These are phyloP conservation scores for Trichoderma asperellum DNA, from an alignment of 2,329 filamentous ascomycete species.

Conservation along the genomic window DNA sequence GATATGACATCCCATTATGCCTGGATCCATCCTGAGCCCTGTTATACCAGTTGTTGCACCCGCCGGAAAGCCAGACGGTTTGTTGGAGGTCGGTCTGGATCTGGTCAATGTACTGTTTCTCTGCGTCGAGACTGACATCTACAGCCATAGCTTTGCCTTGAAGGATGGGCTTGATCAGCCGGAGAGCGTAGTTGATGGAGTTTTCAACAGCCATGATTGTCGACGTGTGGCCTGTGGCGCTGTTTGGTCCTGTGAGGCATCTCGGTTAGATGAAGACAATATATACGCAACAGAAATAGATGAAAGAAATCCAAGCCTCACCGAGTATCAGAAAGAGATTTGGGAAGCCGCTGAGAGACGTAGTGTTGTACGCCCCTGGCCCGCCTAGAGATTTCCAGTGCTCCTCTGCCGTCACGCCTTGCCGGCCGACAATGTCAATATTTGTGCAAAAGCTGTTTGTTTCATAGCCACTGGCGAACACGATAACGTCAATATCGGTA, in stretches of 20 bases:
- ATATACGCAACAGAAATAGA: not conserved
- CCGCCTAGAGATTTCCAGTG: slow-evolving; percentile 64
- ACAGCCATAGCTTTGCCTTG: slow-evolving; percentile 39
- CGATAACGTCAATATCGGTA: slow-evolving; percentile 60
- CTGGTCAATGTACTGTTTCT: slow-evolving; percentile 39
- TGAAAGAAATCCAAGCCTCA: slow-evolving; percentile 29
- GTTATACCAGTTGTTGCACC: slow-evolving; percentile 47
- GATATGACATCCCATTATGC: slow-evolving; percentile 45
- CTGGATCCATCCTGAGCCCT: slow-evolving; percentile 33
- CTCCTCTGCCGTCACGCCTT: slow-evolving; percentile 54
- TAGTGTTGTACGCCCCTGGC: slow-evolving; percentile 63
- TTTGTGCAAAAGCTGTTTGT: slow-evolving; percentile 58
- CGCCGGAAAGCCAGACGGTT: slow-evolving; percentile 43
- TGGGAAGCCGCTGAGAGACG: slow-evolving; percentile 62
- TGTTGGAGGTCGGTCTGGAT: slow-evolving; percentile 41
- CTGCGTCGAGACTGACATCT: slow-evolving; percentile 43
- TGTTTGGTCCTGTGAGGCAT: slow-evolving; percentile 67
- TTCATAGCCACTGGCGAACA: slow-evolving; percentile 65
- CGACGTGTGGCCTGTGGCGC: slow-evolving; percentile 63
- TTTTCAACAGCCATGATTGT: slow-evolving; percentile 65
- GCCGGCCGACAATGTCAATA: slow-evolving; percentile 56
- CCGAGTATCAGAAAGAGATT: slow-evolving; percentile 68
- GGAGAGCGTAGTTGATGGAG: slow-evolving; percentile 61
- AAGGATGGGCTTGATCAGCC: slow-evolving; percentile 57
- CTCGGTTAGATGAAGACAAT: too few species aligned